Conservation (phyloP, 345 rosid species). For the Pelargonium nanum region DNA sequence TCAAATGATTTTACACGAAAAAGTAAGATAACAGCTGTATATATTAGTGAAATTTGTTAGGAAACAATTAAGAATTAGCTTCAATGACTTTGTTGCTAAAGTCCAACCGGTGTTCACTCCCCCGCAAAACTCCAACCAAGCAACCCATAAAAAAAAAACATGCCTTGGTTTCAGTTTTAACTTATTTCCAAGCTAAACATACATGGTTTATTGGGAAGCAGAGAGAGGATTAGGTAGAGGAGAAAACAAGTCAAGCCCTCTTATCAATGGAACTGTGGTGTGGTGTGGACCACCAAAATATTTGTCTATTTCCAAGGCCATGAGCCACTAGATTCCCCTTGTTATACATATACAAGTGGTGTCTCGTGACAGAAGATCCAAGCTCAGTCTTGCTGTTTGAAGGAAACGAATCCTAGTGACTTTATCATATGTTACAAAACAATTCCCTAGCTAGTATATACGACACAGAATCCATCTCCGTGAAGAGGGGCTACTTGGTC, state of each 20-base stretch:
- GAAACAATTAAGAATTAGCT: too few species aligned
- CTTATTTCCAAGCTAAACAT: too few species aligned
- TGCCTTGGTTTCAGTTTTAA: too few species aligned
- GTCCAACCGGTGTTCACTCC: too few species aligned
- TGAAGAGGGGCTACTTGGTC: background rate
- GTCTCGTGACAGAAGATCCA: background rate
- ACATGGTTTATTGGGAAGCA: too few species aligned
- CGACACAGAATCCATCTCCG: background rate
- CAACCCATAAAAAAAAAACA: too few species aligned
- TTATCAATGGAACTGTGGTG: background rate
- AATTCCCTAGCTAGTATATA: background rate
- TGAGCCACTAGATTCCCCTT: background rate
- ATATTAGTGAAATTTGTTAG: too few species aligned
- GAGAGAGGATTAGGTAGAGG: too few species aligned
- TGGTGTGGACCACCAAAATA: background rate
- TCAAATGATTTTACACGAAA: too few species aligned
- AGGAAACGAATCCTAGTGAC: background rate
- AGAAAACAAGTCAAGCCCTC: background rate
- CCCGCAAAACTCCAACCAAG: too few species aligned
- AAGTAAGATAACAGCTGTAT: too few species aligned
- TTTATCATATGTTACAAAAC: background rate
- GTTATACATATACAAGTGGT: background rate
- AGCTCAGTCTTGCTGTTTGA: background rate
- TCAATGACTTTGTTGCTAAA: too few species aligned
- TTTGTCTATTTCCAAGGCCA: background rate